These are phyloP conservation scores for Pyrus bretschneideri DNA, from an alignment of 306 rosid species.

Conservation along the genomic window DNA sequence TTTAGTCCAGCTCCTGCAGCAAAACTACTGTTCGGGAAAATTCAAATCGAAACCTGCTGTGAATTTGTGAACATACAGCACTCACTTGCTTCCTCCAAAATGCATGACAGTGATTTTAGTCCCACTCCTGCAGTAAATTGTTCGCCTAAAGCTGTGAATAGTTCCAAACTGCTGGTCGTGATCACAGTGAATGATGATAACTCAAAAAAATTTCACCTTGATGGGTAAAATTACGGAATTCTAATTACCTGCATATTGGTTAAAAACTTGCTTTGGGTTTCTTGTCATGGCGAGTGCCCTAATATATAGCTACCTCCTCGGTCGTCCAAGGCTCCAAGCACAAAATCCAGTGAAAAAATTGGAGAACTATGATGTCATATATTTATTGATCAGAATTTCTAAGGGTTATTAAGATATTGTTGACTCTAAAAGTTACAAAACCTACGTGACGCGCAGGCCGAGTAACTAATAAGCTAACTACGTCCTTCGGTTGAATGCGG, in stretches of 20 bases:
- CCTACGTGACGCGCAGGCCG: no score
- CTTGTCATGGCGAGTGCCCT: not conserved
- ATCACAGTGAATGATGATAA: not conserved
- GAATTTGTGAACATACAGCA: not conserved
- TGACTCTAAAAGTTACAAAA: no score
- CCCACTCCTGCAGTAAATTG: slow-evolving; percentile 4
- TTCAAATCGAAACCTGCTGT: not conserved
- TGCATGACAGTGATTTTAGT: not conserved
- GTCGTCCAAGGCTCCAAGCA: not conserved
- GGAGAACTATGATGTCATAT: not conserved
- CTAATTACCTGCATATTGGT: not conserved
- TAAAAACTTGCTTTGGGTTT: not conserved
- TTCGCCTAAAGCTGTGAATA: not conserved
- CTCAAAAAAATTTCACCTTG: not conserved
- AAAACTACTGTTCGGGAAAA: not conserved
- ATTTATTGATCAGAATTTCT: not conserved
- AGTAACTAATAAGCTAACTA: no score
- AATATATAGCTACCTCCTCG: not conserved
- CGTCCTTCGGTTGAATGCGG: no score
- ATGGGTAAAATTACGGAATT: not conserved
- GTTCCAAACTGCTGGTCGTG: not conserved
- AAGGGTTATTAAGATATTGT: not conserved
- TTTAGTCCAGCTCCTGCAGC: not conserved
- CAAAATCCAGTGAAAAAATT: not conserved
- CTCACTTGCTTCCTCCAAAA: slow-evolving; percentile 1